Base-by-base conservation (phyloP, 129 eudicot species). In the Chrysanthemum makinoi region DNA sequence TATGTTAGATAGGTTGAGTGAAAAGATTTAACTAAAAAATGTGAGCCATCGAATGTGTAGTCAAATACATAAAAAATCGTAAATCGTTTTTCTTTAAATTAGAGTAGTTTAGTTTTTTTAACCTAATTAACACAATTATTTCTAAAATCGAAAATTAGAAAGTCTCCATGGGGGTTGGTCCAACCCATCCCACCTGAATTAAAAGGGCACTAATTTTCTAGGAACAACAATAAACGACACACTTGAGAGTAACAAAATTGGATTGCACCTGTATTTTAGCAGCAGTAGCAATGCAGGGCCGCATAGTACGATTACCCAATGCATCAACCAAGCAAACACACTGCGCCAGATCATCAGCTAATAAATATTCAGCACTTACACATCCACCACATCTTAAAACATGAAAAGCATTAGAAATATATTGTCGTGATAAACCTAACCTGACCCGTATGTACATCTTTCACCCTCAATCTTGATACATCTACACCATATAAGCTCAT, bases 311-410 rank as follows among this genome's bases (percentile, higher is more conserved):
- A 65, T 90, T 95, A 18, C 97, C 99, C 75, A 74, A 68, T 39
- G 84, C 86, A 81, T 95, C 99, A 78, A 95, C 99, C 84, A 95
- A 81, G 83, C 99, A 95, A 63, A 95, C 89, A 73, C 99, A 95
- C 99, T 95, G 83, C 28, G 60, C 62, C 75, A 75, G 5, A 63
- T 69, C 66, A 71, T 72, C 63, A 74, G 52, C 68, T 39, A 77
- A 44, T 59, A 78, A 0, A 20, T 22, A 62, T 55, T 55, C 44
- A 77, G 60, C 67, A 66, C 72, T 46, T 56, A 62, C 9, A 19
- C 10, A n/a, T 66, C 33, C 57, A 75, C 65, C 66, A 4, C 7
- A n/a, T 10, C 51, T 47, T 24, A 5, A 15, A 16, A 72, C 44
- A 10, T 35, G 12, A 43, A 70, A 55, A 77, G 28, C 48, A 77